These are phyloP conservation scores for Globisporangium barbulae DNA, from an alignment of 352 stramenopile species.

Conservation along the genomic window DNA sequence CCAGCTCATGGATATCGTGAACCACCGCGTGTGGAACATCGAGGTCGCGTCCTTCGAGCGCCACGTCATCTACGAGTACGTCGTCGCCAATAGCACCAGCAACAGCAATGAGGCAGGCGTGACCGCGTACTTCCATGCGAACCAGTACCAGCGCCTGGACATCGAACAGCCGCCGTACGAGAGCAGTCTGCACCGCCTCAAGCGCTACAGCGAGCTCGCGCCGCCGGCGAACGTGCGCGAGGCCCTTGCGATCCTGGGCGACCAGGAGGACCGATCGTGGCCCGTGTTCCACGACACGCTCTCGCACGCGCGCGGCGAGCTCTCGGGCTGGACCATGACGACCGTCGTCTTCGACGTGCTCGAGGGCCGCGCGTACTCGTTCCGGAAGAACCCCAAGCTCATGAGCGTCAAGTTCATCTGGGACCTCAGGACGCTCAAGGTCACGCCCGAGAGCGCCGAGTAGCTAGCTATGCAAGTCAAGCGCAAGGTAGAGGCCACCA, in stretches of 20 bases:
- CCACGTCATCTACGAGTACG: conserved; percentile 40
- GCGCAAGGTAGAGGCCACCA: background rate
- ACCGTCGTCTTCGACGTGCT: conserved; percentile 64
- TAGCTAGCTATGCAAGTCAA: too few species aligned
- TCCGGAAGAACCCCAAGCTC: conserved; percentile 39
- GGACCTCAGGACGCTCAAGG: conserved; percentile 40
- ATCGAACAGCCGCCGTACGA: conserved; percentile 58
- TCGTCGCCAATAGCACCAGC: background rate
- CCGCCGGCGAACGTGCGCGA: conserved; percentile 37
- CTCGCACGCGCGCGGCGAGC: conserved; percentile 55
- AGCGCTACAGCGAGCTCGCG: conserved; percentile 50
- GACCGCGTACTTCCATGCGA: conserved; percentile 60
- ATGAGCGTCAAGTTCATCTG: conserved; percentile 35
- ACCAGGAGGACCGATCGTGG: conserved; percentile 56
- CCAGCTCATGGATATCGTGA: conserved; percentile 65
- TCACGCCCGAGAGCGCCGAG: conserved; percentile 19
- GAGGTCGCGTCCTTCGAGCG: conserved; percentile 66
- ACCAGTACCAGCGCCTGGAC: conserved; percentile 70
- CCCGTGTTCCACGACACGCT: conserved; percentile 59
- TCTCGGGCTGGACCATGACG: conserved; percentile 70
- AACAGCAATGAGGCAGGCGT: conserved; percentile 17
- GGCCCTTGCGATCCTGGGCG: conserved; percentile 54
- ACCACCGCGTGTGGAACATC: conserved; percentile 55
- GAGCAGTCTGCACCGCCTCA: conserved; percentile 64
- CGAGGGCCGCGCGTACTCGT: conserved; percentile 40